Conservation (phyloP, 2,329 filamentous ascomycete species). For the Colletotrichum sp. region DNA sequence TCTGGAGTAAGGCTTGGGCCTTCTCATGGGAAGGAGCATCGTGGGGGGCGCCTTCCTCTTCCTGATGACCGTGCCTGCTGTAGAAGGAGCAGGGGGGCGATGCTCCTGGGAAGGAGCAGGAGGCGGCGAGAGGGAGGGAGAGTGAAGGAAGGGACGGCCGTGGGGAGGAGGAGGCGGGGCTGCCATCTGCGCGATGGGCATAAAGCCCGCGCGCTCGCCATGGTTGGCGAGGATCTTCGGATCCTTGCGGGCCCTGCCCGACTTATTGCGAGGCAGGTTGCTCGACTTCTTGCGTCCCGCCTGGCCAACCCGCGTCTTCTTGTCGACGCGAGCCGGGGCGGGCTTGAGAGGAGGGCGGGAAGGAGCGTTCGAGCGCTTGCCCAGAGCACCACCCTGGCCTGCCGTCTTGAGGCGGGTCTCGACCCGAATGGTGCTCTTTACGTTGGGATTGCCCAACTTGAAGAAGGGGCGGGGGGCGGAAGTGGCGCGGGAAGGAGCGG, state of each 20-base stretch:
- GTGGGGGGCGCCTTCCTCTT: neutral
- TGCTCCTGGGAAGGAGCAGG: neutral
- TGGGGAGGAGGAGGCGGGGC: neutral
- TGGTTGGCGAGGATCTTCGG: neutral
- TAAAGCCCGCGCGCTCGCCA: too few species aligned
- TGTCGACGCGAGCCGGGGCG: neutral
- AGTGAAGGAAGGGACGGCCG: neutral
- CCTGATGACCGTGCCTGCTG: neutral
- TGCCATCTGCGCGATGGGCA: neutral
- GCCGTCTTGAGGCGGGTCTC: neutral
- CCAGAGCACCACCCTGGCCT: neutral
- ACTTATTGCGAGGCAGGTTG: neutral
- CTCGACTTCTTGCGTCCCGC: neutral
- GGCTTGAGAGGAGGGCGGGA: neutral
- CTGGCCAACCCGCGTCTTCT: neutral
- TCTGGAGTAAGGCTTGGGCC: neutral
- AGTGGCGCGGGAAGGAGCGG: neutral
- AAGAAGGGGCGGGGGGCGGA: neutral
- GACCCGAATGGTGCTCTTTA: neutral
- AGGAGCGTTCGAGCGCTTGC: neutral
- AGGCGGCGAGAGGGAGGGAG: neutral
- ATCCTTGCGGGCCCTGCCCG: neutral
- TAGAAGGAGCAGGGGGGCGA: neutral
- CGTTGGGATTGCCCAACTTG: neutral
- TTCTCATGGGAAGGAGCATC: neutral